Conservation (phyloP, 108 stramenopile genomes). For the Cyclotella sp. region DNA sequence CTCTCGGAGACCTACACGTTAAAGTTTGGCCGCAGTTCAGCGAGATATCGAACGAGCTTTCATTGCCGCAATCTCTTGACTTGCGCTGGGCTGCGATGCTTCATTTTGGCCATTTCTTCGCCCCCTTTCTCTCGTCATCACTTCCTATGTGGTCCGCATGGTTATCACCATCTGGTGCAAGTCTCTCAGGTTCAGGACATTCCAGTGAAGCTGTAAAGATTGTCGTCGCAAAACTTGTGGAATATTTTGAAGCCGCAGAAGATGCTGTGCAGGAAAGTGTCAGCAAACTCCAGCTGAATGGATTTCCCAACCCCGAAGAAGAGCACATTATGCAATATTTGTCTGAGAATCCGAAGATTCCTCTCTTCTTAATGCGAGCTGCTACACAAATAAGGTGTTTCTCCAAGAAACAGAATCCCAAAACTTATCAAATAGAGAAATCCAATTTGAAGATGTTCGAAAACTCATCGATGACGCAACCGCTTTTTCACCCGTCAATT, state of each 20-base stretch:
- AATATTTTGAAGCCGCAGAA: conserved; percentile 64
- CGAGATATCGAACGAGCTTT: not conserved
- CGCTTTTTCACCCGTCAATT: conserved; percentile 4
- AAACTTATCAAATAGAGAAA: not conserved
- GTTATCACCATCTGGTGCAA: conserved; percentile 40
- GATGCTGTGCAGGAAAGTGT: conserved; percentile 47
- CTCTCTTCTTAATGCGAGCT: conserved; percentile 58
- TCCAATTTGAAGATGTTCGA: not conserved
- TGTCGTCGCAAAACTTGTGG: conserved; percentile 42
- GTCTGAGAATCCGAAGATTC: conserved; percentile 36
- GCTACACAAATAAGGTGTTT: conserved; percentile 44
- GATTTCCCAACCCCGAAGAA: conserved; percentile 57
- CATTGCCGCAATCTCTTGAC: conserved; percentile 36
- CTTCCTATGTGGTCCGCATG: conserved; percentile 70
- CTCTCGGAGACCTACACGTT: conserved; percentile 59
- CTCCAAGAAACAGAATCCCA: not conserved
- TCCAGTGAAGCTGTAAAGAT: conserved; percentile 6
- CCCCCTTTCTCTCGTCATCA: conserved; percentile 56
- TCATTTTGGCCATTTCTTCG: conserved; percentile 70
- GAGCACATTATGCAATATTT: conserved; percentile 68
- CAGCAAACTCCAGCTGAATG: conserved; percentile 48
- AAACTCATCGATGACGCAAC: not conserved
- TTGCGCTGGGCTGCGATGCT: conserved; percentile 64
- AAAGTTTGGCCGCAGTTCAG: conserved; percentile 41
- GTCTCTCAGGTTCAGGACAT: conserved; percentile 2